These are phyloP conservation scores for Pseudogymnoascus sp. DNA, from an alignment of 2,329 filamentous ascomycete genomes.

Conservation along the genomic window DNA sequence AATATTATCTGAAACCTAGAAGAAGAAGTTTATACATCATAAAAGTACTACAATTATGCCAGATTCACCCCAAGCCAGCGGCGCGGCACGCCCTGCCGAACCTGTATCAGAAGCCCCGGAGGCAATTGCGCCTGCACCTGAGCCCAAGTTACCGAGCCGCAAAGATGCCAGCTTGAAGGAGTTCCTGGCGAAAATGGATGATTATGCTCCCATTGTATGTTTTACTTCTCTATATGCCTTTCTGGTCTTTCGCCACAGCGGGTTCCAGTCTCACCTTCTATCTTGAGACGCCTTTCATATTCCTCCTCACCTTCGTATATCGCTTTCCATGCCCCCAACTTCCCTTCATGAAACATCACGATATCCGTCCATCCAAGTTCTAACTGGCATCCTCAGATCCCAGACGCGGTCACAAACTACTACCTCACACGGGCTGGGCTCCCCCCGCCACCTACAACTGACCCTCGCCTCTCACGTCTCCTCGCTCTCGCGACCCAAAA, in stretches of 20 bases:
- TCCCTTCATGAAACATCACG: neutral
- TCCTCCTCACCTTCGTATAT: neutral
- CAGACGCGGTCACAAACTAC: slow-evolving; percentile 94
- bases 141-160: slow-evolving; percentile 62
- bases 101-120: slow-evolving; percentile 9
- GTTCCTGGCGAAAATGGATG: slow-evolving; percentile 93
- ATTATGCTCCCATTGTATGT: slow-evolving; percentile 90
- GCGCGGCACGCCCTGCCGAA: neutral
- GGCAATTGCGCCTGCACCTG: slow-evolving; percentile 38
- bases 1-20: neutral
- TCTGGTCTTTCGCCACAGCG: neutral
- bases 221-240: neutral
- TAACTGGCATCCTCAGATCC: slow-evolving; percentile 54
- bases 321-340: neutral
- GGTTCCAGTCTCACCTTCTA: neutral
- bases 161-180: slow-evolving; percentile 91
- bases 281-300: neutral
- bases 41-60: neutral
- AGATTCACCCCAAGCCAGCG: neutral
- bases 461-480: slow-evolving; percentile 81
- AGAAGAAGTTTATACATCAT: neutral
- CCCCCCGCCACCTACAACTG: slow-evolving; percentile 82
- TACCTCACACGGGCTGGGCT: slow-evolving; percentile 95
- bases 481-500: slow-evolving; percentile 97
- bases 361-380: neutral